phyloP scores from a whole-genome alignment of 2,329 filamentous ascomycete species.

The Fusarium oligoseptatum region DNA sequence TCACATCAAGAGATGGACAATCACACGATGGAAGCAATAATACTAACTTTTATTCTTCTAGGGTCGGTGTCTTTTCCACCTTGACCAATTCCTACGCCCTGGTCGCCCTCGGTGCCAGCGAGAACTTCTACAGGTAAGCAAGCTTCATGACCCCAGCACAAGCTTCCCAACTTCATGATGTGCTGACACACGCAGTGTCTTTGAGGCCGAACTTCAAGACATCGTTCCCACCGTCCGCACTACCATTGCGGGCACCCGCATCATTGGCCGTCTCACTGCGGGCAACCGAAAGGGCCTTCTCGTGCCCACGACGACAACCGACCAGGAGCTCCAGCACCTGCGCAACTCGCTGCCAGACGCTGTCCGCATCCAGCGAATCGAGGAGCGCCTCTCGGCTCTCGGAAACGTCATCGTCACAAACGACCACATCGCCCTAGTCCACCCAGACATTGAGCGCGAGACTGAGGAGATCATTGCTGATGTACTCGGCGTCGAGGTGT shows the following conservation, averaged over 20 bases:
- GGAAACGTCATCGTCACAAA: constrained; percentile 98
- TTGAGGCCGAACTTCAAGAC: constrained; percentile 97
- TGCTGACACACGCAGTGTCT: constrained; percentile 71
- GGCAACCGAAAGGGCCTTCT: constrained; percentile 97
- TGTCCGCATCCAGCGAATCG: constrained; percentile 96
- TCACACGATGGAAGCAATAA: background rate
- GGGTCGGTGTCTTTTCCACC: constrained; percentile 95
- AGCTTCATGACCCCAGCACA: constrained; percentile 5
- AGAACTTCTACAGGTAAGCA: constrained; percentile 94
- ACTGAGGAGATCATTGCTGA: constrained; percentile 99
- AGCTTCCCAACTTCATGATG: background rate
- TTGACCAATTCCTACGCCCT: constrained; percentile 98
- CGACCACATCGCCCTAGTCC: constrained; percentile 95
- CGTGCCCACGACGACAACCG: constrained; percentile 94
- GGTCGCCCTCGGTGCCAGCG: constrained; percentile 92
- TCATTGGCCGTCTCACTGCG: constrained; percentile 94
- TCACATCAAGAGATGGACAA: background rate
- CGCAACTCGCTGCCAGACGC: constrained; percentile 92
- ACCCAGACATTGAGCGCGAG: constrained; percentile 96
- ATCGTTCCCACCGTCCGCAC: constrained; percentile 97
- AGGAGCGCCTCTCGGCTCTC: constrained; percentile 94
- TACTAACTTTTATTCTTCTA: constrained; percentile 54
- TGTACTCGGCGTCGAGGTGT: constrained; percentile 89
- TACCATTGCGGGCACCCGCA: constrained; percentile 95
- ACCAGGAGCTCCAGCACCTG: constrained; percentile 98